Evolutionary conservation across 2,329 filamentous ascomycete species (phyloP).

Genomic region (Ophiobolus disseminans): DNA sequence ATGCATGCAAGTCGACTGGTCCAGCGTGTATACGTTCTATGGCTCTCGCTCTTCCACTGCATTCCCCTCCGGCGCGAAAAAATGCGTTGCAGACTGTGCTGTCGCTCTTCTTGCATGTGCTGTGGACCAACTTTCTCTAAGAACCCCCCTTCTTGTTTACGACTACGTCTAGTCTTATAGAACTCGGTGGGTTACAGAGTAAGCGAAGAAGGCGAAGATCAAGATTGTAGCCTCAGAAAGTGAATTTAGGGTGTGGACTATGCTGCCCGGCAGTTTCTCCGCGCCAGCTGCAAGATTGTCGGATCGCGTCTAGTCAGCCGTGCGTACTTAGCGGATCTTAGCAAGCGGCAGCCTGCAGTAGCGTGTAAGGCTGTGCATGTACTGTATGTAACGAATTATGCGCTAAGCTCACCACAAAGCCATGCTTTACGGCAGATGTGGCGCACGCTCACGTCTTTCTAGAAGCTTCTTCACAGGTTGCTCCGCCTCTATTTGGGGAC

Average conservation of each 20-base stretch:
- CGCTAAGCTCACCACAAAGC: no score
- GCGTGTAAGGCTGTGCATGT: no score
- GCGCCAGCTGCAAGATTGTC: neutral
- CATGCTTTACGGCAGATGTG: neutral
- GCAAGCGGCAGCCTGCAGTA: neutral
- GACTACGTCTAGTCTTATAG: neutral
- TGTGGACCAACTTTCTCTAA: neutral
- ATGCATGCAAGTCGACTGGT: neutral
- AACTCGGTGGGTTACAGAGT: neutral
- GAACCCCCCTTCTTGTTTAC: neutral
- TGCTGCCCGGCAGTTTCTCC: neutral
- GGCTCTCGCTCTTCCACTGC: neutral
- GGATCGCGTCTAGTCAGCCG: neutral
- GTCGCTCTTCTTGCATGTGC: neutral
- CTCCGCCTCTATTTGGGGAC: no score
- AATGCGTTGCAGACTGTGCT: neutral
- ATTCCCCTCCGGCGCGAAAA: neutral
- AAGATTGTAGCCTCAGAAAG: neutral
- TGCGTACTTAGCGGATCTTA: neutral
- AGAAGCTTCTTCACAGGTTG: neutral
- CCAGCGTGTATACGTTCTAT: neutral
- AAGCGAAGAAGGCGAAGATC: neutral
- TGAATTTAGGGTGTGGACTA: neutral
- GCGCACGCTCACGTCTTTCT: neutral
- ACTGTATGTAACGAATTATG: neutral